phyloP scores from a whole-genome alignment of 2,329 filamentous ascomycete species.

The Aaosphaeria pasadenensis region DNA sequence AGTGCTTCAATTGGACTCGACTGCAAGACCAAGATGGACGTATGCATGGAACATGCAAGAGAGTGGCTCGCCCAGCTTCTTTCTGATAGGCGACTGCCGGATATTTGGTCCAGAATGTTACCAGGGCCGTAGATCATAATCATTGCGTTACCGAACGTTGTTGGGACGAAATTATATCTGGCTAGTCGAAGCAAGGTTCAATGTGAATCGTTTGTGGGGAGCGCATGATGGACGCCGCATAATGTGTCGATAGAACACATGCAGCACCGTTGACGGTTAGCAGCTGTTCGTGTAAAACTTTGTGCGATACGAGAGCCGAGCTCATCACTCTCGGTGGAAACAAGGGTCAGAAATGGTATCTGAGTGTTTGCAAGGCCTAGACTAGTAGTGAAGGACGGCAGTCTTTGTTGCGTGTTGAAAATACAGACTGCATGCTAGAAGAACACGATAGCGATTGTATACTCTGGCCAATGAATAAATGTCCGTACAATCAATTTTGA shows the following conservation, averaged over 20 bases:
- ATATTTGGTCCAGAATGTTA: conserved; percentile 10
- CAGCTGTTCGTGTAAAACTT: neutral
- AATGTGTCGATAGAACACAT: conserved; percentile 6
- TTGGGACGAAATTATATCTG: neutral
- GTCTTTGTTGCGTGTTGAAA: too few relatives aligned
- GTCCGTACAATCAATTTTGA: too few relatives aligned
- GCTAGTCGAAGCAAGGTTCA: neutral
- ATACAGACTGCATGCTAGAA: too few relatives aligned
- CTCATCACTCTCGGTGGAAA: too few relatives aligned
- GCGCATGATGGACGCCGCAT: conserved; percentile 9
- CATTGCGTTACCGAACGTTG: conserved; percentile 10
- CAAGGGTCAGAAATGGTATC: too few relatives aligned
- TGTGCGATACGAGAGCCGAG: too few relatives aligned
- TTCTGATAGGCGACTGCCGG: conserved; percentile 2
- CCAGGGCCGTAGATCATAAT: conserved; percentile 8
- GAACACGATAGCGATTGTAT: too few relatives aligned
- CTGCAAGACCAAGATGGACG: neutral
- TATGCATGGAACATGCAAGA: conserved; percentile 12
- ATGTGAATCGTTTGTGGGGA: conserved; percentile 7
- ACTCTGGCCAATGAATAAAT: too few relatives aligned
- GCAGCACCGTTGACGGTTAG: conserved; percentile 6
- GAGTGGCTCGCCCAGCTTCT: conserved; percentile 7
- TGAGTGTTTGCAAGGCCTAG: too few relatives aligned
- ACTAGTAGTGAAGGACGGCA: too few relatives aligned
- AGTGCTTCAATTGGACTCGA: neutral